A percentile compares a stretch with the other conserved stretches of the same genome.
Evolutionary conservation across 371 early-diverging fungal genomes (phyloP).

Genomic region (Mortierella sp.): DNA sequence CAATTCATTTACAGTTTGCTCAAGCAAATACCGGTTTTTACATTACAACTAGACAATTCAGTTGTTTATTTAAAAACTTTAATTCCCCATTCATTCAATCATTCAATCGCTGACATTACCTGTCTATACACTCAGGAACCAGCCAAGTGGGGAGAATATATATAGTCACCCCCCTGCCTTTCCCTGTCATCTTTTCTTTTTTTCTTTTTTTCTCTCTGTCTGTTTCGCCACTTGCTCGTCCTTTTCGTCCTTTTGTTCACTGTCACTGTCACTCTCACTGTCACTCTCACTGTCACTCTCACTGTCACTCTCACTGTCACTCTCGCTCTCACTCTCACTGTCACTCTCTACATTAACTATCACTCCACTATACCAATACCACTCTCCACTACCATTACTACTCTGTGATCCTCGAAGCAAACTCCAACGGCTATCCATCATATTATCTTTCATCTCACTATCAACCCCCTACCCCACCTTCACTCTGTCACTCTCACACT

Average conservation of each 20-base stretch:
- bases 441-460: background rate
- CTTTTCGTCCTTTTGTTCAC: background rate
- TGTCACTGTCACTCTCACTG: background rate
- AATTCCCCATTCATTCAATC: background rate
- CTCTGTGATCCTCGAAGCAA: background rate
- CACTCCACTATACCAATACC: background rate
- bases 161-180: conserved; percentile 4
- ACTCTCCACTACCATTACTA: too few relatives aligned
- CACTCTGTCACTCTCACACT: background rate
- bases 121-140: conserved; percentile 12
- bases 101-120: conserved; percentile 1
- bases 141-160: background rate
- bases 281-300: background rate
- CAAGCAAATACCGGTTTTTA: too few relatives aligned
- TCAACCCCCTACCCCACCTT: too few relatives aligned
- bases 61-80: background rate
- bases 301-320: background rate
- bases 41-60: too few relatives aligned
- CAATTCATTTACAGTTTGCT: too few relatives aligned
- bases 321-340: conserved; percentile 4
- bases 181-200: conserved; percentile 6
- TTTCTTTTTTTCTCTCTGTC: background rate
- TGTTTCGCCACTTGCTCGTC: background rate
- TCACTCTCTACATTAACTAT: background rate
- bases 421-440: background rate